Conservation (phyloP, 495 filamentous ascomycete species). For the Neurospora sp. region DNA sequence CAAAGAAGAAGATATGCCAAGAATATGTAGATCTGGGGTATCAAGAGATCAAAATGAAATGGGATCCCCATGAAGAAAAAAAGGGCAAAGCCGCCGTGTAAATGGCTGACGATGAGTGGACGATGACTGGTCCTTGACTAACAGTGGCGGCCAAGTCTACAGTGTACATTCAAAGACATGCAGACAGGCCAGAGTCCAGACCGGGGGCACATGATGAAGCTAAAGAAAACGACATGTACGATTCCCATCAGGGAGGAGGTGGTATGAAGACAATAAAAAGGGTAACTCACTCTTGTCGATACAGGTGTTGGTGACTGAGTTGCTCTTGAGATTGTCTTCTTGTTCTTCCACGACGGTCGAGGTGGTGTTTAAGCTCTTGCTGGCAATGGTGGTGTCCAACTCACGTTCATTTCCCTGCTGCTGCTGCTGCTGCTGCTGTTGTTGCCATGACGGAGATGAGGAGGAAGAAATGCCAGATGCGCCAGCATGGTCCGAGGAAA, state of each 20-base stretch:
- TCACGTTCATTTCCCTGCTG: not conserved
- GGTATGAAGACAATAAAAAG: not conserved
- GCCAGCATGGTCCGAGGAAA: not conserved
- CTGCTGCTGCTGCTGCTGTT: not conserved
- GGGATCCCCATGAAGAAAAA: not conserved
- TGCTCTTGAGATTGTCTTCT: not conserved
- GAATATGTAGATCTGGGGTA: not conserved
- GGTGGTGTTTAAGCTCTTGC: not conserved
- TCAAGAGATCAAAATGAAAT: not conserved
- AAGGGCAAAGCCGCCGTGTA: not conserved
- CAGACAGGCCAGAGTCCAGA: not conserved
- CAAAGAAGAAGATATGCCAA: not conserved
- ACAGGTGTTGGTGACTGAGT: not conserved
- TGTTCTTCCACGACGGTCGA: not conserved
- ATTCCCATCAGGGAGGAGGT: not conserved
- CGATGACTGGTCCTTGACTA: not conserved
- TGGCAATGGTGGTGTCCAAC: not conserved
- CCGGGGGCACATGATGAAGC: not conserved
- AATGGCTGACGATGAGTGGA: not conserved
- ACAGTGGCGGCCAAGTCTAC: not conserved
- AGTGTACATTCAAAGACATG: not conserved
- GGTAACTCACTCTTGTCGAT: not conserved
- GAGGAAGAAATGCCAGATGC: not conserved
- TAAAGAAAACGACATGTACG: not conserved
- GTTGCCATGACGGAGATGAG: not conserved